Base-by-base conservation (phyloP, 192 early-diverging fungal species). In the Lunasporangiospora selenospora region DNA sequence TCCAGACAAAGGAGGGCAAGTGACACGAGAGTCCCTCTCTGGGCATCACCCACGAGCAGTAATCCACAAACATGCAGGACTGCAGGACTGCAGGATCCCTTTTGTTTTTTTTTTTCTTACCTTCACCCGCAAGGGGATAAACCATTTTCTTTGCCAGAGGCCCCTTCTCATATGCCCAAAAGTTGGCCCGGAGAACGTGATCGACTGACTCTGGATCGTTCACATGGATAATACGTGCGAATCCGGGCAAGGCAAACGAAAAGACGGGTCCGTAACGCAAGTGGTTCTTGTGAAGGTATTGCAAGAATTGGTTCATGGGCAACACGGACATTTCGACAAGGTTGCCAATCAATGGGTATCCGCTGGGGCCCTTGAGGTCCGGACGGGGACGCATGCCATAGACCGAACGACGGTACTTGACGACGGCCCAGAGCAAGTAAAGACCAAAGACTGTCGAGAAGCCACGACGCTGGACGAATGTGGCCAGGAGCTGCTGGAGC, bases 91-190 rank as follows among this genome's bases (percentile, higher is more conserved):
- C 16, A n/a, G 15, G 6, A 7, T 19, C 10, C 31, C n/a, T 51
- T 18, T 33, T 12, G 2, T 21, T 51, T 51, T 3, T 6, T 6
- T 48, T 48, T 16, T 34, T 34, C 15, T 39, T 38, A 67, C 65
- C 65, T 37, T 58, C 46, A 6, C 65, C 65, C 0, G 48, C 50
- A 8, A 67, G 27, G 15, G 65, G 65, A 13, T 23, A 16, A 18
- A 67, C n/a, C 2, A 11, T 38, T 21, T 36, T 16, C 57, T 59
- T 67, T 18, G 39, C 36, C 36, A 41, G 30, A 3, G 42, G 12
- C 2, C 57, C 65, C 57, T 67, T 67, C 27, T 67, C 65, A 33
- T 67, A 67, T 3, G 57, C 49, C 65, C 65, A 67, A 47, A 67
- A 67, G 33, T 67, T 53, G 19, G 42, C 41, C 27, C 46, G 37